Percentiles rank a stretch among this genome's conserved stretches.
phyloP scores from a whole-genome alignment of 306 rosid genomes.

The Acacia acuminata region DNA sequence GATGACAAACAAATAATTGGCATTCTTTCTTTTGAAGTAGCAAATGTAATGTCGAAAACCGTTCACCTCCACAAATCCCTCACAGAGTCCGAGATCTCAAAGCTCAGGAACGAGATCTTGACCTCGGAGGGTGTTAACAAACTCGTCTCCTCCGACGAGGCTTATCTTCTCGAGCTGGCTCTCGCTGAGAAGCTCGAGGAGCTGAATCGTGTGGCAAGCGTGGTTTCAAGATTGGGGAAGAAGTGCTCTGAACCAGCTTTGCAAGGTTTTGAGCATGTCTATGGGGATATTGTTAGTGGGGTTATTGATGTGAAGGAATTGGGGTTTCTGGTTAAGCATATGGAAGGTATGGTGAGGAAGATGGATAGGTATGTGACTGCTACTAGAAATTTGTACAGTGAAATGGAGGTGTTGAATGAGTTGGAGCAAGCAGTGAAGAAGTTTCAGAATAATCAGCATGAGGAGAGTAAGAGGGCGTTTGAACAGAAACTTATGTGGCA shows the following conservation, averaged over 20 bases:
- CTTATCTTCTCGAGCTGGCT: conserved; percentile 78
- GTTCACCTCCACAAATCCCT: conserved; percentile 78
- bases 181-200: conserved; percentile 88
- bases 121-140: conserved; percentile 67
- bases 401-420: conserved; percentile 90
- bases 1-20: conserved; percentile 50
- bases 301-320: conserved; percentile 80
- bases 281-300: conserved; percentile 70
- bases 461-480: conserved; percentile 69
- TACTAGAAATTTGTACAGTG: conserved; percentile 72
- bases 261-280: conserved; percentile 97
- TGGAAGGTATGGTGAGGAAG: conserved; percentile 95
- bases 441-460: conserved; percentile 79
- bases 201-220: conserved; percentile 73
- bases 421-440: conserved; percentile 81
- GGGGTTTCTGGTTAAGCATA: conserved; percentile 90
- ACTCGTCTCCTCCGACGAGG: conserved; percentile 73
- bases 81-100: conserved; percentile 71
- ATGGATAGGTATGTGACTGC: conserved; percentile 90
- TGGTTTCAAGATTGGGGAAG: conserved; percentile 88
- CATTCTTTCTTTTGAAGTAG: conserved; percentile 96
- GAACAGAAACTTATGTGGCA: conserved; percentile 91
- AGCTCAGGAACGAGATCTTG: conserved; percentile 81
- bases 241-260: conserved; percentile 79
- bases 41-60: conserved; percentile 84